These are phyloP conservation scores for Pharus latifolius DNA, from an alignment of 176 grass and related monocot genomes.

Conservation along the genomic window DNA sequence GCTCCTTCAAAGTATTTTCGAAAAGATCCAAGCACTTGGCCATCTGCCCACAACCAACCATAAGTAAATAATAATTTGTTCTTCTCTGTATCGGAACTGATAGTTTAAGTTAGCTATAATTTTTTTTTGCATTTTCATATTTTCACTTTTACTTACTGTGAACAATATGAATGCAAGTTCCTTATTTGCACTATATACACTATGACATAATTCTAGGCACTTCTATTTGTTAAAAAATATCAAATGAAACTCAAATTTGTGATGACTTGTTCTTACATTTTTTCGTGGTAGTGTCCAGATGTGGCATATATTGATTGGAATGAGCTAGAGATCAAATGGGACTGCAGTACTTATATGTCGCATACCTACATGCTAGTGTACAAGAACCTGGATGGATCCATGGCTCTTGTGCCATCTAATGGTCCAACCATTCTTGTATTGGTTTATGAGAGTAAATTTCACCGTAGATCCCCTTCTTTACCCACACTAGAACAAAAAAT, in stretches of 20 bases:
- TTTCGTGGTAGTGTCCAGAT: background rate
- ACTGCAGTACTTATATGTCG: too few species aligned
- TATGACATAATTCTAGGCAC: background rate
- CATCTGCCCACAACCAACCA: conserved; percentile 8
- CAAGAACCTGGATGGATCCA: too few species aligned
- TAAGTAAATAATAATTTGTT: background rate
- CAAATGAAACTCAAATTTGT: background rate
- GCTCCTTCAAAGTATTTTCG: conserved; percentile 7
- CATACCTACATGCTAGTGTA: too few species aligned
- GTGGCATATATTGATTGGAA: too few species aligned
- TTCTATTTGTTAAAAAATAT: background rate
- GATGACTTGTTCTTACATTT: background rate
- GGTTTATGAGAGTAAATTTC: too few species aligned
- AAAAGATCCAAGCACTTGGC: conserved; percentile 26
- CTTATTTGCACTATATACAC: background rate
- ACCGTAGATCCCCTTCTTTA: too few species aligned
- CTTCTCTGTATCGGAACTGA: background rate
- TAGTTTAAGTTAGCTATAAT: background rate
- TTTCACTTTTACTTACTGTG: background rate
- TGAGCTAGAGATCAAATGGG: too few species aligned
- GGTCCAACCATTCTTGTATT: too few species aligned
- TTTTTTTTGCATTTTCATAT: background rate
- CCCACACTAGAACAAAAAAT: too few species aligned
- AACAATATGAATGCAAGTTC: background rate
- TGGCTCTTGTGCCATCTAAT: too few species aligned